Conservation (phyloP, 2,329 filamentous ascomycete genomes). For the Apiospora koreana region DNA sequence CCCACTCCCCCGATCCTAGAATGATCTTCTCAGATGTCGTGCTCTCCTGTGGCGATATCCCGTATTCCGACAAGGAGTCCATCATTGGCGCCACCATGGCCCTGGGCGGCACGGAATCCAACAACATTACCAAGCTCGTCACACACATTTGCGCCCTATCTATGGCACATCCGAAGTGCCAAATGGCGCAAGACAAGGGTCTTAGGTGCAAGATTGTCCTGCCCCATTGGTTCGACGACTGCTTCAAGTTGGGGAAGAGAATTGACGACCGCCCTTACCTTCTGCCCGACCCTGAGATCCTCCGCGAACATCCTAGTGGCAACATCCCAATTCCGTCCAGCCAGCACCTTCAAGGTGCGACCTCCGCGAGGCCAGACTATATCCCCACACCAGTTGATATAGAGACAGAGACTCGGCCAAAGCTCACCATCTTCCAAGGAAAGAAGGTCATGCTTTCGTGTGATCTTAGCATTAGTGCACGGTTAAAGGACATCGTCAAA, state of each 20-base stretch:
- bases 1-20: slow-evolving; percentile 86
- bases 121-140: slow-evolving; percentile 69
- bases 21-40: slow-evolving; percentile 87
- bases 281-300: slow-evolving; percentile 82
- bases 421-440: slow-evolving; percentile 73
- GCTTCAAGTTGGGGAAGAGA: slow-evolving; percentile 85
- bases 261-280: slow-evolving; percentile 88
- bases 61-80: slow-evolving; percentile 83
- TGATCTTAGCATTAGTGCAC: slow-evolving; percentile 71
- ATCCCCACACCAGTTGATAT: slow-evolving; percentile 44
- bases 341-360: slow-evolving; percentile 68
- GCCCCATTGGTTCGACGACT: slow-evolving; percentile 98
- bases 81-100: slow-evolving; percentile 89
- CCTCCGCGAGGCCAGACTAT: slow-evolving; percentile 48
- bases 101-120: slow-evolving; percentile 80
- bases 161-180: slow-evolving; percentile 72
- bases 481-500: slow-evolving; percentile 67
- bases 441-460: slow-evolving; percentile 76
- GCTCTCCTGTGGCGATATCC: slow-evolving; percentile 81
- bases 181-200: slow-evolving; percentile 62
- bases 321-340: slow-evolving; percentile 58
- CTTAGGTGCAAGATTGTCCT: slow-evolving; percentile 81
- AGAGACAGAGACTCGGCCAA: slow-evolving; percentile 40
- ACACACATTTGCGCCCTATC: slow-evolving; percentile 89
- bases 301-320: slow-evolving; percentile 60